A percentile compares a stretch with the other conserved stretches of the same genome.
Evolutionary conservation across 257 asterid genomes (phyloP).

Genomic region (Solanum tarapatanum): DNA sequence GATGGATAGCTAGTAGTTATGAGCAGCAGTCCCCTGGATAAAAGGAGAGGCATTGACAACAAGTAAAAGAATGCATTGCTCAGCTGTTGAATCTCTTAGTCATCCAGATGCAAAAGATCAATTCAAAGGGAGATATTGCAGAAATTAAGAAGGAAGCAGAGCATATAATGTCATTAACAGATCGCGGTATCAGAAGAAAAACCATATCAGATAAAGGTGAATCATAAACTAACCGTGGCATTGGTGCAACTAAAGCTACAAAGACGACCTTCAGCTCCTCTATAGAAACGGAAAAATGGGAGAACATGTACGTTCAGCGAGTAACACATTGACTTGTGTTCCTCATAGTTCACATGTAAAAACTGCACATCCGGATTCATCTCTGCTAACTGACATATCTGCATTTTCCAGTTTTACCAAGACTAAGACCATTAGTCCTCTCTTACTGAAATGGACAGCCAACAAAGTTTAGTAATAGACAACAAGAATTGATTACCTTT

Average conservation of each 20-base stretch:
- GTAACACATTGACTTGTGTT: conserved; percentile 32
- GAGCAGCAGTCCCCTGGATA: neutral
- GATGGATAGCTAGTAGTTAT: no score
- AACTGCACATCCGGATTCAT: conserved; percentile 31
- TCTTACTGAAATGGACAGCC: neutral
- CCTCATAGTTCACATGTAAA: conserved; percentile 33
- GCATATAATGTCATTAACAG: neutral
- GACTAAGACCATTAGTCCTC: neutral
- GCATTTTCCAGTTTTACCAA: neutral
- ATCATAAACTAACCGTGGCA: conserved; percentile 21
- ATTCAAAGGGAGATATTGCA: neutral
- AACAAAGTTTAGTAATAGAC: neutral
- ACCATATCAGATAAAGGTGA: neutral
- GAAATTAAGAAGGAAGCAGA: neutral
- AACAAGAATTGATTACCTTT: conserved; percentile 15
- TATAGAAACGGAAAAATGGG: conserved; percentile 37
- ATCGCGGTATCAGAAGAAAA: neutral
- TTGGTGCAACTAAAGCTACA: conserved; percentile 43
- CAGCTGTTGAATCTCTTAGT: no score
- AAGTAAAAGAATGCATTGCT: neutral
- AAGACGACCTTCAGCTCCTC: conserved; percentile 31
- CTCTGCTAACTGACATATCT: conserved; percentile 38
- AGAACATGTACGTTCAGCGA: conserved; percentile 25
- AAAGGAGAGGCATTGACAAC: neutral
- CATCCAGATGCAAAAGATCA: neutral